Base-by-base conservation (phyloP, 257 asterid species). In the Solanum okadae region DNA sequence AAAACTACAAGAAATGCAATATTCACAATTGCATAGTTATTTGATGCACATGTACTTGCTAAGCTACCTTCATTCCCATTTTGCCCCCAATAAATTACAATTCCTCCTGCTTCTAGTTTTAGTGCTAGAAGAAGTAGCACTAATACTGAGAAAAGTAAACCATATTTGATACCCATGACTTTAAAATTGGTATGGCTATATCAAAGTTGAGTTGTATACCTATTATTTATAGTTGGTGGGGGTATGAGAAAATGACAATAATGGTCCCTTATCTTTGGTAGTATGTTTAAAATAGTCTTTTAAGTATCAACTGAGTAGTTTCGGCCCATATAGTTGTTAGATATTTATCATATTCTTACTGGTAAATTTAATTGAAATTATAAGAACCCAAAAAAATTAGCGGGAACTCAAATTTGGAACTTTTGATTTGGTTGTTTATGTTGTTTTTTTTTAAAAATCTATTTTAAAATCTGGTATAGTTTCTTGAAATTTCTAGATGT, bases 61-160 rank as follows among this genome's bases (percentile, higher is more conserved):
- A 95, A 91, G 86, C 90, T 92, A 85, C 93, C 96, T 59, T 96
- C 97, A 86, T 91, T 88, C 79, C 98, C 98, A 88, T 94, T 94
- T 89, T 96, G 98, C 87, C 96, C 98, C 98, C 97, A 96, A 95
- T 96, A 96, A 34, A 93, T 84, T 44, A 94, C 92, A 85, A 95
- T 94, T 68, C 92, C 94, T 34, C 94, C 94, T 38, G 35, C 61
- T 77, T 40, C 84, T 40, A 40, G n/a, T 77, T 40, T 77, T n/a
- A 13, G n/a, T n/a, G 61, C 61, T 77, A 77, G 61, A n/a, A 77
- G 13, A 77, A 40, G 12, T 77, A 77, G 84, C 59, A 77, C 22
- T 77, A 77, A 37, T 77, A 3, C 34, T 12, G 12, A 37, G 34
- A 77, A 77, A 38, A 77, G 7, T 37, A 77, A n/a, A 77, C 56